Conservation (phyloP, 140 eudicot species). For the Erigeron philadelphicus region DNA sequence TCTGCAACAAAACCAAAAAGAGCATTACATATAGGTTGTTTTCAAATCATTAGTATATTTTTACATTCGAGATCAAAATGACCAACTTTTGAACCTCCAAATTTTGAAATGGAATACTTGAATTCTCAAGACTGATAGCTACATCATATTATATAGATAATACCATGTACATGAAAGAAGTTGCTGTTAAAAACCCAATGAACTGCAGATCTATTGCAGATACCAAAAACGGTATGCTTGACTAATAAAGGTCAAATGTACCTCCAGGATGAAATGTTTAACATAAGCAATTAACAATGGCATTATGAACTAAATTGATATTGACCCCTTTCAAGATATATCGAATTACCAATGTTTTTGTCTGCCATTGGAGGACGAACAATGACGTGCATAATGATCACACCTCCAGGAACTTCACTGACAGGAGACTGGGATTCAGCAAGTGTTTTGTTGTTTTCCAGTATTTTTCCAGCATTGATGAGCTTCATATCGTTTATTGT, state of each 20-base stretch:
- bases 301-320: too few species aligned
- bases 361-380: slow-evolving; percentile 34
- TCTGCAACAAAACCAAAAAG: slow-evolving; percentile 20
- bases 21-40: slow-evolving; percentile 2
- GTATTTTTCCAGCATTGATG: slow-evolving; percentile 41
- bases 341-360: slow-evolving; percentile 28
- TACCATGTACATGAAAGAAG: background rate
- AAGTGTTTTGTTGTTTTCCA: slow-evolving; percentile 34
- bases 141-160: background rate
- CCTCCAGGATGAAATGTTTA: background rate
- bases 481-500: slow-evolving; percentile 36
- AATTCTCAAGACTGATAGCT: background rate
- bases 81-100: background rate
- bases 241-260: background rate
- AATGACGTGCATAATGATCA: slow-evolving; percentile 39
- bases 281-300: too few species aligned
- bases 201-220: background rate
- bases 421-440: slow-evolving; percentile 32
- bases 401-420: slow-evolving; percentile 35
- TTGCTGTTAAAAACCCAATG: background rate
- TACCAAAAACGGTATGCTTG: background rate
- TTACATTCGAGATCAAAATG: slow-evolving; percentile 4
- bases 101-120: background rate
- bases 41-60: background rate
- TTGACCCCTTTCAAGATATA: too few species aligned